These are phyloP conservation scores for Digitaria exilis DNA, from an alignment of 202 grass and related monocot species.

Conservation along the genomic window DNA sequence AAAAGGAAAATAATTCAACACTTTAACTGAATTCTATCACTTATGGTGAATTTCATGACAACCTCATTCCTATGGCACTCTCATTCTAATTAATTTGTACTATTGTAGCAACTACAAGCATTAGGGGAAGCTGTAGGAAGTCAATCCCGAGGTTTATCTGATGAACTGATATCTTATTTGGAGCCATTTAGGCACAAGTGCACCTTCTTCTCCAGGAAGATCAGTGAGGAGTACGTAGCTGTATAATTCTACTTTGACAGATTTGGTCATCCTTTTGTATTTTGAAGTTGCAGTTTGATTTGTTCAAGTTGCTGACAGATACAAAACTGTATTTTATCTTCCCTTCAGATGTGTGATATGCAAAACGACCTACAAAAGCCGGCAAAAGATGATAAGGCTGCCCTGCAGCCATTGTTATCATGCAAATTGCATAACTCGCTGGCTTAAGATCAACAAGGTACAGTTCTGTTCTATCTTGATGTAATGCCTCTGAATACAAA, in stretches of 20 bases:
- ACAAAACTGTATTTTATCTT: conserved; percentile 8
- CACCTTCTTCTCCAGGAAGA: conserved; percentile 62
- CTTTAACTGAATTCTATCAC: neutral
- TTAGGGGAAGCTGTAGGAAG: conserved; percentile 71
- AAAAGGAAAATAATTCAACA: neutral
- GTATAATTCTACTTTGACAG: conserved; percentile 8
- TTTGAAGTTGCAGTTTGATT: neutral
- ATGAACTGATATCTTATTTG: conserved; percentile 79
- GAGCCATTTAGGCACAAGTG: conserved; percentile 52
- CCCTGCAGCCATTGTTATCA: conserved; percentile 87
- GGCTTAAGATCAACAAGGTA: conserved; percentile 93
- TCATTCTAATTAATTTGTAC: neutral
- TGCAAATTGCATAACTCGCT: conserved; percentile 76
- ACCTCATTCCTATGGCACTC: conserved; percentile 2
- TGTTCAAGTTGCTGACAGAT: conserved; percentile 18
- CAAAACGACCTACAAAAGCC: conserved; percentile 61
- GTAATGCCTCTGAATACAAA: neutral
- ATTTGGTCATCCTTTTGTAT: neutral
- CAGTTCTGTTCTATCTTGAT: neutral
- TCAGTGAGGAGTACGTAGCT: conserved; percentile 61
- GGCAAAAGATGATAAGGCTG: conserved; percentile 65
- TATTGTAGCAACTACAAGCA: conserved; percentile 74
- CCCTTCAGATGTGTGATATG: conserved; percentile 80
- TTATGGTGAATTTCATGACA: neutral
- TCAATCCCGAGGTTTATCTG: conserved; percentile 75